A percentile compares a stretch with the other conserved stretches of the same genome.
Conservation (phyloP, 2,329 filamentous ascomycete genomes). For the Verticillium albo-atrum region DNA sequence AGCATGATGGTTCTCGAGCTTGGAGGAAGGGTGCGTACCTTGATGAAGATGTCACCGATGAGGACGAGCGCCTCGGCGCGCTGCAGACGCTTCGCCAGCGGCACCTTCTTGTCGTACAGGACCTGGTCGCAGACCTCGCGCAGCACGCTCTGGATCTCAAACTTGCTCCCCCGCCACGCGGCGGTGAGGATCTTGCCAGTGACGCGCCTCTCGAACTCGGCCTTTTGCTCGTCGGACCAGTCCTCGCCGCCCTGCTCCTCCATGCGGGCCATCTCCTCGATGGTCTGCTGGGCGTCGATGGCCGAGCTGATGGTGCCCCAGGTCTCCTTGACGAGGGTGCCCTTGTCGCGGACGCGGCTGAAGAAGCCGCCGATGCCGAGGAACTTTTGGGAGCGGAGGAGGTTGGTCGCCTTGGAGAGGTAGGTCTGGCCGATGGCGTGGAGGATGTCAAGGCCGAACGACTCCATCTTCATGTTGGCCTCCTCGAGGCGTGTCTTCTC, state of each 20-base stretch:
- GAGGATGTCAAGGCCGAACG: constrained; percentile 91
- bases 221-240: constrained; percentile 96
- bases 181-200: constrained; percentile 98
- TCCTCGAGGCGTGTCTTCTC: constrained; percentile 93
- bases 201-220: constrained; percentile 90
- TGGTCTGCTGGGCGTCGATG: constrained; percentile 95
- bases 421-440: constrained; percentile 94
- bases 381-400: constrained; percentile 95
- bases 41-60: constrained; percentile 82
- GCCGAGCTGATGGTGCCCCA: constrained; percentile 97
- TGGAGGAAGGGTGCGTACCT: constrained; percentile 51
- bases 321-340: constrained; percentile 92
- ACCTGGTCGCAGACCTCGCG: constrained; percentile 91
- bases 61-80: constrained; percentile 85
- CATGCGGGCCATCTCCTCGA: constrained; percentile 97
- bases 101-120: constrained; percentile 73
- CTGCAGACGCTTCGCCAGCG: constrained; percentile 80
- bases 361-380: constrained; percentile 96
- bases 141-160: constrained; percentile 94
- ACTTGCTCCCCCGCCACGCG: constrained; percentile 93
- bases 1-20: constrained; percentile 7
- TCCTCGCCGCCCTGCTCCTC: constrained; percentile 94
- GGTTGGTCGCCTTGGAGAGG: constrained; percentile 76
- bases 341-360: constrained; percentile 91
- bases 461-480: constrained; percentile 99